Percentiles rank a stretch among this genome's conserved stretches.
Evolutionary conservation across 176 grass and related monocot species (phyloP).

Genomic region (Aegilops umbellulata): DNA sequence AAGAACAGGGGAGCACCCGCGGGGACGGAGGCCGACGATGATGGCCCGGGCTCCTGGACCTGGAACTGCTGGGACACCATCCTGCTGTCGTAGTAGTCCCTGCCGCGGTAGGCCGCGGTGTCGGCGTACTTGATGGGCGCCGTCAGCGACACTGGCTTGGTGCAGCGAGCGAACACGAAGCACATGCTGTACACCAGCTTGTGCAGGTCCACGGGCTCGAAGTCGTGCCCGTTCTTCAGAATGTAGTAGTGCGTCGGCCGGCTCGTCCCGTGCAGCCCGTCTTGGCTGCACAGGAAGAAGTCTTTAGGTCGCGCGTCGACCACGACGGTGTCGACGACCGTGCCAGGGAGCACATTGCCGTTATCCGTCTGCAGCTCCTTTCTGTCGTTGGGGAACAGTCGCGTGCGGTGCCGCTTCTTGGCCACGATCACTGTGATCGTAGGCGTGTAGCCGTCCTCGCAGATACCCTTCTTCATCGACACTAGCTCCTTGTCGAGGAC

Average conservation of each 20-base stretch:
- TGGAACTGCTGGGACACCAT: conserved; percentile 10
- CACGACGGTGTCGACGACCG: conserved; percentile 52
- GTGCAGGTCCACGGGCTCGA: conserved; percentile 45
- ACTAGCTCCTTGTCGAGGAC: conserved; percentile 51
- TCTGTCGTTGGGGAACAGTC: conserved; percentile 41
- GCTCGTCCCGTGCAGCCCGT: conserved; percentile 51
- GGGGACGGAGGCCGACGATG: background rate
- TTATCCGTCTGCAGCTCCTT: background rate
- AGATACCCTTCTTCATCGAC: conserved; percentile 28
- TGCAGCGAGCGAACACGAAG: conserved; percentile 59
- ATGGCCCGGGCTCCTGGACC: background rate
- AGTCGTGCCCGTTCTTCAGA: conserved; percentile 41
- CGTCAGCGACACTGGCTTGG: conserved; percentile 60
- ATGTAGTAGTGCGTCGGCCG: conserved; percentile 61
- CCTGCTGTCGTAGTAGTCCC: conserved; percentile 49
- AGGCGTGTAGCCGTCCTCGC: conserved; percentile 31
- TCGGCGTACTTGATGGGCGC: conserved; percentile 64
- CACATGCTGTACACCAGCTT: conserved; percentile 56
- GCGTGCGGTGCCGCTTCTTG: conserved; percentile 60
- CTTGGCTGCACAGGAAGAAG: conserved; percentile 72
- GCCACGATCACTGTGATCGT: conserved; percentile 57
- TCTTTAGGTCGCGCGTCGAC: too few species aligned
- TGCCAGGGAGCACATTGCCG: conserved; percentile 50
- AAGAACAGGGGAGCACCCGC: background rate
- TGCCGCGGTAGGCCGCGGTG: conserved; percentile 50